phyloP scores from a whole-genome alignment of 495 filamentous ascomycete species.

The Aspergillus homomorphus region DNA sequence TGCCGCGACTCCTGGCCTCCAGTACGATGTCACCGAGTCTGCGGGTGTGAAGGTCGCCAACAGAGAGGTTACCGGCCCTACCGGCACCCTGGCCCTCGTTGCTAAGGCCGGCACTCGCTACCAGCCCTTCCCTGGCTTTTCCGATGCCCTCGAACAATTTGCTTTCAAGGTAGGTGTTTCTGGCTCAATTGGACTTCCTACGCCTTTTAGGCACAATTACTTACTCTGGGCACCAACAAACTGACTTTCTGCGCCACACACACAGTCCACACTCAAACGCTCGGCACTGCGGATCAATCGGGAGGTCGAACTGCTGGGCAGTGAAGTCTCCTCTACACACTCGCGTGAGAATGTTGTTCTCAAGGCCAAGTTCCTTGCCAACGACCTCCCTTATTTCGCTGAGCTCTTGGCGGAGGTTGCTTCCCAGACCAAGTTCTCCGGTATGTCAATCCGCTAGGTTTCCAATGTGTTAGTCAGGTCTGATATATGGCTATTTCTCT shows the following conservation, averaged over 20 bases:
- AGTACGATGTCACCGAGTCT: constrained; percentile 83
- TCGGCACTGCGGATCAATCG: constrained; percentile 87
- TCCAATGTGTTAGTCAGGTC: not conserved
- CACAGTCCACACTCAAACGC: constrained; percentile 78
- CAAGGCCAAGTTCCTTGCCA: constrained; percentile 87
- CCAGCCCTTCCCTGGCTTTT: constrained; percentile 81
- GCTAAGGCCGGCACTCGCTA: constrained; percentile 91
- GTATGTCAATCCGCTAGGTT: constrained; percentile 48
- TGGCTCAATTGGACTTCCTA: constrained; percentile 20
- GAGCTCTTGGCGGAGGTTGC: constrained; percentile 93
- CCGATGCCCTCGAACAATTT: constrained; percentile 85
- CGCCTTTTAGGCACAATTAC: not conserved
- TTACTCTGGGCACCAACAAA: constrained; percentile 7
- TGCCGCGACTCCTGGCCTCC: constrained; percentile 73
- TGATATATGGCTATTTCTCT: constrained; percentile 5
- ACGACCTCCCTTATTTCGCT: constrained; percentile 95
- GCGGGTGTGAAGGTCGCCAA: constrained; percentile 86
- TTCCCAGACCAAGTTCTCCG: constrained; percentile 76
- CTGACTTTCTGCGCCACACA: constrained; percentile 15
- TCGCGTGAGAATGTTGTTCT: constrained; percentile 90
- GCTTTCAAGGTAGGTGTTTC: constrained; percentile 81
- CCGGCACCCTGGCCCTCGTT: constrained; percentile 84
- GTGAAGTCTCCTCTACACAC: constrained; percentile 78
- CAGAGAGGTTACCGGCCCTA: constrained; percentile 82
- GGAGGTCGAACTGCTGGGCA: constrained; percentile 91